Evolutionary conservation across 1,284 basidiomycete species (phyloP).

Genomic region (Quambalaria eucalypti): DNA sequence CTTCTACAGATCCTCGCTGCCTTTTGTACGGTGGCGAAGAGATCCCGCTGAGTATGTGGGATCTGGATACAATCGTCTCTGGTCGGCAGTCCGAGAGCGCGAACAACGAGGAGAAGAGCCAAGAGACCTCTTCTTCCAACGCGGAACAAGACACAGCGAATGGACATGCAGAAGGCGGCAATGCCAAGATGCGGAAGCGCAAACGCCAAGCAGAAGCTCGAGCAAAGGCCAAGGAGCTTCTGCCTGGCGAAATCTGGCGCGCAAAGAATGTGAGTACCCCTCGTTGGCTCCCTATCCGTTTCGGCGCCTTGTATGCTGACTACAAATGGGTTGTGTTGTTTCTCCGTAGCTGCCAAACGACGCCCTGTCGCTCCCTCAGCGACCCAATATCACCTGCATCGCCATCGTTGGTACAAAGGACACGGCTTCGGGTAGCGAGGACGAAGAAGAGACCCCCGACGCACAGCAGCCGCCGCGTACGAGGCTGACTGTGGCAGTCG

Average conservation of each 20-base stretch:
- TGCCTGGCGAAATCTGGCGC: conserved; percentile 34
- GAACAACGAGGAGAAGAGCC: conserved; percentile 9
- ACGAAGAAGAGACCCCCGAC: too few relatives aligned
- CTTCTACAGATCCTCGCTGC: conserved; percentile 19
- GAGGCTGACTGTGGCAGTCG: conserved; percentile 12
- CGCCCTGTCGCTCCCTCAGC: conserved; percentile 21
- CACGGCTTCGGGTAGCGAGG: conserved; percentile 2
- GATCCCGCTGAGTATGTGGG: conserved; percentile 31
- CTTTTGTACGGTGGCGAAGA: conserved; percentile 35
- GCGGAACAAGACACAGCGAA: conserved; percentile 5
- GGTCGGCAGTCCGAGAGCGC: neutral
- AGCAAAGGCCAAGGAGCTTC: conserved; percentile 22
- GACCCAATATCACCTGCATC: conserved; percentile 24
- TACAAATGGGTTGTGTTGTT: too few relatives aligned
- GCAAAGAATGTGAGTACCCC: conserved; percentile 26
- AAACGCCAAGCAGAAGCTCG: conserved; percentile 28
- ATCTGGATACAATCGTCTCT: conserved; percentile 14
- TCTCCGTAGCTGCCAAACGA: conserved; percentile 25
- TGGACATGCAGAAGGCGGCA: conserved; percentile 10
- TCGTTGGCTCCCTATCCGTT: too few relatives aligned
- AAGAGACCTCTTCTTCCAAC: conserved; percentile 9
- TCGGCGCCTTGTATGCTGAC: too few relatives aligned
- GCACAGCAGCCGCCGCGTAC: neutral
- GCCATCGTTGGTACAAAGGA: conserved; percentile 12
- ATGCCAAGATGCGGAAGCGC: conserved; percentile 25